A percentile compares a stretch with the other conserved stretches of the same genome.
Conservation (phyloP, 306 rosid species). For the Gleditsia sinensis region DNA sequence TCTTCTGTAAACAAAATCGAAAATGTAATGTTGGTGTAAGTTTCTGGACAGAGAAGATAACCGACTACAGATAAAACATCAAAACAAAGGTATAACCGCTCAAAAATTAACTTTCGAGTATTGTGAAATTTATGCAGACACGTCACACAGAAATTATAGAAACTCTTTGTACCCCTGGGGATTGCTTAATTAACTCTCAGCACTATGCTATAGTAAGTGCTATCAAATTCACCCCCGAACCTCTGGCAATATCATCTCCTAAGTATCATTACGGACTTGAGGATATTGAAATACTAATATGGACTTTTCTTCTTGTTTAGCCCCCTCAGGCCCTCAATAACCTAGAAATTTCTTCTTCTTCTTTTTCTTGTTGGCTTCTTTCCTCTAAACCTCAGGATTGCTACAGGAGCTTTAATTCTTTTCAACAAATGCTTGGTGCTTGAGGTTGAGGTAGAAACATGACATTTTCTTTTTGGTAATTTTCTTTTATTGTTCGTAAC, state of each 20-base stretch:
- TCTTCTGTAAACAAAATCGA: no score
- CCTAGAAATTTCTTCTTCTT: background rate
- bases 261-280: background rate
- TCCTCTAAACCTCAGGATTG: background rate
- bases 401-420: slow-evolving; percentile 2
- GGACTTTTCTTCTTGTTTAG: background rate
- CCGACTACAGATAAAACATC: background rate
- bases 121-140: background rate
- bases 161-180: background rate
- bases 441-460: slow-evolving; percentile 5
- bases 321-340: background rate
- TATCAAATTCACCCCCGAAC: background rate
- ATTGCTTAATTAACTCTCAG: background rate
- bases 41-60: background rate
- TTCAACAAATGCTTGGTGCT: slow-evolving; percentile 11
- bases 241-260: background rate
- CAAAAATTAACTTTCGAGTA: background rate
- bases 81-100: background rate
- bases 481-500: background rate
- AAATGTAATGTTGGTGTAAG: background rate
- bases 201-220: background rate
- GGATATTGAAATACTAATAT: background rate
- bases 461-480: background rate
- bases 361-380: slow-evolving; percentile 3
- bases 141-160: background rate